Base-by-base conservation (phyloP, 371 early-diverging fungal species). In the Pancytospora epiphaga region DNA sequence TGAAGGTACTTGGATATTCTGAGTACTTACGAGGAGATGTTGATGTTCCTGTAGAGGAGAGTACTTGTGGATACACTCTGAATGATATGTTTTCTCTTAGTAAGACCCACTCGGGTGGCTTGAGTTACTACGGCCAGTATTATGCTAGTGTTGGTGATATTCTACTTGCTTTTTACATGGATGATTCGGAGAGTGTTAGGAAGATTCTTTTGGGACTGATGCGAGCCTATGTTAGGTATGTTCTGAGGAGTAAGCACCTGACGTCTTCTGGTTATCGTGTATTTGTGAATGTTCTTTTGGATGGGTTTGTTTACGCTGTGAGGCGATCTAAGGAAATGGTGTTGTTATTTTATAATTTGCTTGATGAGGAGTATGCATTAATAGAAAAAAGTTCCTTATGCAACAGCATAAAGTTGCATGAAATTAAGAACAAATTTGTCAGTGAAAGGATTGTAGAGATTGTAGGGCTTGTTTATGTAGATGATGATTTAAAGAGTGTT, bases 91-190 rank as follows among this genome's bases (percentile, higher is more conserved):
- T n/a, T n/a, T n/a, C n/a, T n/a, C n/a, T n/a, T n/a, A n/a, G n/a
- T n/a, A n/a, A n/a, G n/a, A n/a, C n/a, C n/a, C n/a, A n/a, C n/a
- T n/a, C n/a, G n/a, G n/a, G n/a, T n/a, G n/a, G n/a, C n/a, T n/a
- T n/a, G n/a, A n/a, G n/a, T n/a, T n/a, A n/a, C n/a, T n/a, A n/a
- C n/a, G n/a, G n/a, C n/a, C n/a, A n/a, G n/a, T n/a, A n/a, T n/a
- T n/a, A n/a, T n/a, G n/a, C n/a, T n/a, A n/a, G n/a, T n/a, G n/a
- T 34, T 54, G 56, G 18, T 6, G 56, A 54, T 34, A 54, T 54
- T 54, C 29, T 54, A 18, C 34, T 54, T 54, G 56, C 56, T 29
- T 54, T 54, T 34, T 54, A 54, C 56, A 54, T 54, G 56, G 56
- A 54, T 19, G 29, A 9, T 9, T 54, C 56, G 18, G 56, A 54